A percentile compares a stretch with the other conserved stretches of the same genome.
Conservation (phyloP, 805 yeast genomes). For the Lipomyces sp. region DNA sequence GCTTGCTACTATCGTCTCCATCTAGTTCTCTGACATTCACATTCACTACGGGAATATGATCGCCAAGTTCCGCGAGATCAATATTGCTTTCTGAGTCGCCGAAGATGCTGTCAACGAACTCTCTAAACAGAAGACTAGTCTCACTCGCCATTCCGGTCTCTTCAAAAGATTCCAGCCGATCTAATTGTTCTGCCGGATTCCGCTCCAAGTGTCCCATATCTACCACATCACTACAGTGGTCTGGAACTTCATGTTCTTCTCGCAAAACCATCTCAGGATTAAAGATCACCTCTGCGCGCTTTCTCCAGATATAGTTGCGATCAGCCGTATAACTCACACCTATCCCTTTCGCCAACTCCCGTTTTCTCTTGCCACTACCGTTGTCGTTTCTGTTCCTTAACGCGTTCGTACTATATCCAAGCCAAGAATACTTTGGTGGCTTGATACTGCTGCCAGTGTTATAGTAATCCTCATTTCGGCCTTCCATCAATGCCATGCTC, state of each 20-base stretch:
- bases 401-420: not conserved
- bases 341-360: constrained; percentile 11
- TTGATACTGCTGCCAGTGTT: not conserved
- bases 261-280: constrained; percentile 18
- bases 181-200: not conserved
- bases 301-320: constrained; percentile 32
- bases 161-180: not conserved
- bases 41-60: not conserved
- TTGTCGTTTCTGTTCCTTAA: not conserved
- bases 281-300: constrained; percentile 24
- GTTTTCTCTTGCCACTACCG: not conserved
- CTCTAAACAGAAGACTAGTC: not conserved
- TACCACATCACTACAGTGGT: not conserved
- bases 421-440: constrained; percentile 3
- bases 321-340: constrained; percentile 23
- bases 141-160: not conserved
- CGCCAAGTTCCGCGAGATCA: not conserved
- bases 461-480: constrained; percentile 11
- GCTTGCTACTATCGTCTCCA: not conserved
- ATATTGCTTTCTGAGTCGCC: constrained; percentile 1
- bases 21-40: not conserved
- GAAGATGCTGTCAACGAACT: not conserved
- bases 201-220: not conserved
- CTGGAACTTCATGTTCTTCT: not conserved
- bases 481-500: constrained; percentile 19